Percentiles rank a stretch among this genome's conserved stretches.
These are phyloP conservation scores for Rossbeevera mucosa DNA, from an alignment of 768 basidiomycete species.

Conservation along the genomic window DNA sequence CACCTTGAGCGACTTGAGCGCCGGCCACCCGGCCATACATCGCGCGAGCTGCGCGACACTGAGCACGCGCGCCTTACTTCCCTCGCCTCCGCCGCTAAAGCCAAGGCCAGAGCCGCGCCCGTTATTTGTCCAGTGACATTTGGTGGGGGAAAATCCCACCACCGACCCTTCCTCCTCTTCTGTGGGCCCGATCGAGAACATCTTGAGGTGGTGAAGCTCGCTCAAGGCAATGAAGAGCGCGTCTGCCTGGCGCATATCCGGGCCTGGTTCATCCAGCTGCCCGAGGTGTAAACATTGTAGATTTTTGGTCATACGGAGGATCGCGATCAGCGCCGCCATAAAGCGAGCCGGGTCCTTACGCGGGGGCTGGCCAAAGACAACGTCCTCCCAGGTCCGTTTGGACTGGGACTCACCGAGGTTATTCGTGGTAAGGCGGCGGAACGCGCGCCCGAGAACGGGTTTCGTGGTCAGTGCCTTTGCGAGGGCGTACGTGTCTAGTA, in stretches of 20 bases:
- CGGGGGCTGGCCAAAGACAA: neutral
- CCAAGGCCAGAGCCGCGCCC: too few species aligned
- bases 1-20: conserved; percentile 10
- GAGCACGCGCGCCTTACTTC: conserved; percentile 1
- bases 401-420: conserved; percentile 4
- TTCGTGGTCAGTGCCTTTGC: conserved; percentile 15
- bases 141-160: neutral
- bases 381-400: conserved; percentile 3
- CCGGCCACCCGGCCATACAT: conserved; percentile 15
- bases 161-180: neutral
- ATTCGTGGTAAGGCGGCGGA: conserved; percentile 18
- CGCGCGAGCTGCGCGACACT: conserved; percentile 17
- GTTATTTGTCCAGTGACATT: neutral
- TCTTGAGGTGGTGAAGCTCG: conserved; percentile 7
- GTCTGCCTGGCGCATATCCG: conserved; percentile 1
- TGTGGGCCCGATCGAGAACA: conserved; percentile 12
- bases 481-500: conserved; percentile 13
- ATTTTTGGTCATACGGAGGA: conserved; percentile 17
- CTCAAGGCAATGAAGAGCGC: conserved; percentile 10
- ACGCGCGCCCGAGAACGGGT: conserved; percentile 9
- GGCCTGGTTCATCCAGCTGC: conserved; percentile 5
- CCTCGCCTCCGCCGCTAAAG: too few species aligned
- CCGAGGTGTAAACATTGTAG: conserved; percentile 12
- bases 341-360: conserved; percentile 3
- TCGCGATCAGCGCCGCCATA: conserved; percentile 15